These are phyloP conservation scores for Synura sp. DNA, from an alignment of 352 stramenopile species.

Conservation along the genomic window DNA sequence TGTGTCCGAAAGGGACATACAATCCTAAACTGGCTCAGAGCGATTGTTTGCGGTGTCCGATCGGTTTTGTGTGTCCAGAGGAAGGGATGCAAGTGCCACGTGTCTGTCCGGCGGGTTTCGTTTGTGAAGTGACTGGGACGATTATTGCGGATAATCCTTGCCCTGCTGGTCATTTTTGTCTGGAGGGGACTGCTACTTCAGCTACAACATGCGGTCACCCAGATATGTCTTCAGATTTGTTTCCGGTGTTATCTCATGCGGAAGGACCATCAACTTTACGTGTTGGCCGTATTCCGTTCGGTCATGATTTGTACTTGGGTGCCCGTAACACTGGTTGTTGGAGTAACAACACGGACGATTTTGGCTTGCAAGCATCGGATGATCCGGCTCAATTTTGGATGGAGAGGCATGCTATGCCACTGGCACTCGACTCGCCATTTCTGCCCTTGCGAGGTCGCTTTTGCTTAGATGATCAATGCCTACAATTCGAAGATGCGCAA, in stretches of 20 bases:
- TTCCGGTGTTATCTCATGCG: constrained; percentile 51
- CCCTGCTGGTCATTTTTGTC: constrained; percentile 87
- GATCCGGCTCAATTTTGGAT: constrained; percentile 82
- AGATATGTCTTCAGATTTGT: constrained; percentile 47
- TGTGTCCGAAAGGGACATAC: constrained; percentile 87
- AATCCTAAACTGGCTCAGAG: constrained; percentile 68
- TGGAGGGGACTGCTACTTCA: constrained; percentile 87
- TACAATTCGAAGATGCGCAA: constrained; percentile 70
- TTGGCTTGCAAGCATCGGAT: constrained; percentile 81
- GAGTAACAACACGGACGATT: constrained; percentile 88
- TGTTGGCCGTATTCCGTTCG: constrained; percentile 42
- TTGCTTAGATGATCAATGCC: constrained; percentile 83
- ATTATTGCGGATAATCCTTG: constrained; percentile 81
- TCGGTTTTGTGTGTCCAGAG: constrained; percentile 88
- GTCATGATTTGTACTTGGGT: constrained; percentile 56
- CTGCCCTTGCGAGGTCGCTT: constrained; percentile 78
- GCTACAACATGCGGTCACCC: constrained; percentile 72
- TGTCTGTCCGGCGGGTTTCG: constrained; percentile 84
- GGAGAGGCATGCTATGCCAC: constrained; percentile 78
- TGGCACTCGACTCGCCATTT: constrained; percentile 65
- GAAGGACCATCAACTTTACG: constrained; percentile 52
- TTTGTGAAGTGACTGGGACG: constrained; percentile 90
- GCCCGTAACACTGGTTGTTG: constrained; percentile 77
- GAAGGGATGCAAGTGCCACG: constrained; percentile 81
- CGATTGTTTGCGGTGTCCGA: constrained; percentile 81